These are phyloP conservation scores for Anacardium occidentale DNA, from an alignment of 345 rosid genomes.

Conservation along the genomic window DNA sequence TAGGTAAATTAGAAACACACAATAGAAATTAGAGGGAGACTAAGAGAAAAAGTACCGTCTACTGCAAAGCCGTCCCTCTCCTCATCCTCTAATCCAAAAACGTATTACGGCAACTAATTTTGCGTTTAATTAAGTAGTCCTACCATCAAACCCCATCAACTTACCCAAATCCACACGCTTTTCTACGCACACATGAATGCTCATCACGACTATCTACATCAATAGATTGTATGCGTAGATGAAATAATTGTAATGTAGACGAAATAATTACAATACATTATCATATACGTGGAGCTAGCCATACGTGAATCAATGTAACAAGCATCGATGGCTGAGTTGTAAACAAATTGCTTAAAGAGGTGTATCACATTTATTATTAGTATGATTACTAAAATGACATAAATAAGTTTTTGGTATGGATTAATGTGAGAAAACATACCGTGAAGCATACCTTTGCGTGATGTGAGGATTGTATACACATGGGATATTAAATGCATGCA, in stretches of 20 bases:
- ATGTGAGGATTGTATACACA: background rate
- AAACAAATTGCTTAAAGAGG: too few species aligned
- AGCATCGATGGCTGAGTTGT: too few species aligned
- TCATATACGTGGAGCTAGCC: too few species aligned
- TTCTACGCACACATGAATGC: background rate
- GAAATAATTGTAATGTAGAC: too few species aligned
- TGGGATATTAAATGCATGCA: background rate
- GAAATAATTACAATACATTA: too few species aligned
- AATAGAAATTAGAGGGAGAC: background rate
- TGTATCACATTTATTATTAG: too few species aligned
- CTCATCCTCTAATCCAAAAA: background rate
- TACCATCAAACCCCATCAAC: background rate
- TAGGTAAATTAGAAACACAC: slow-evolving; percentile 1
- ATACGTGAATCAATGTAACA: too few species aligned
- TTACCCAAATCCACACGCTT: slow-evolving; percentile 1
- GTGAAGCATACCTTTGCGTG: background rate
- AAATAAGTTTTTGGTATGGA: too few species aligned
- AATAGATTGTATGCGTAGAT: too few species aligned
- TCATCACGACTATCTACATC: too few species aligned
- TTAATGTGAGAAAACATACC: background rate
- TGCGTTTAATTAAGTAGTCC: too few species aligned
- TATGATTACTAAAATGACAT: too few species aligned
- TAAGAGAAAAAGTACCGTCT: background rate
- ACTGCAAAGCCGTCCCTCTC: slow-evolving; percentile 10
- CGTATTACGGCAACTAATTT: background rate